A percentile compares a stretch with the other conserved stretches of the same genome.
These are phyloP conservation scores for Acanthamoeba lugdunensis DNA, from an alignment of 208 protist species.

Conservation along the genomic window DNA sequence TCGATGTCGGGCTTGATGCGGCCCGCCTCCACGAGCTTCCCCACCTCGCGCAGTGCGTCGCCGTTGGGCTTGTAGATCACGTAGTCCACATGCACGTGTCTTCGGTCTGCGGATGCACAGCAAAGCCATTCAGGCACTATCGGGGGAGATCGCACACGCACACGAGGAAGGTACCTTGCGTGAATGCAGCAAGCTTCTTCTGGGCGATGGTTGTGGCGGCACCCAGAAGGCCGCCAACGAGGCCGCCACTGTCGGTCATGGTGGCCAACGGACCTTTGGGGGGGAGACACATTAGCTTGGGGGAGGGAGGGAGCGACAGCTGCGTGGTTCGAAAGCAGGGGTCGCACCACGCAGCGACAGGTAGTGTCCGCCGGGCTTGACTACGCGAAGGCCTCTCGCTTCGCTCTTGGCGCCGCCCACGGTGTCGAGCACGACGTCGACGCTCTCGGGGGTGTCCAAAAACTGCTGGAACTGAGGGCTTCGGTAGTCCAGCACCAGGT, in stretches of 20 bases:
- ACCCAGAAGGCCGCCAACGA: not conserved
- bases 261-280: slow-evolving; percentile 7
- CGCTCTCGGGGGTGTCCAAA: slow-evolving; percentile 13
- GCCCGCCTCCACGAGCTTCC: not conserved
- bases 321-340: not conserved
- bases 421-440: slow-evolving; percentile 65
- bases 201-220: not conserved
- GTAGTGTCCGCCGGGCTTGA: slow-evolving; percentile 7
- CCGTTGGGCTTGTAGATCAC: slow-evolving; percentile 57
- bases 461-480: slow-evolving; percentile 38
- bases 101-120: not conserved
- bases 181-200: slow-evolving; percentile 46
- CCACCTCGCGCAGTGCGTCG: slow-evolving; percentile 36
- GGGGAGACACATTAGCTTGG: no score
- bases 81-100: slow-evolving; percentile 55
- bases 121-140: not conserved
- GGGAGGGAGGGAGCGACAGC: not conserved
- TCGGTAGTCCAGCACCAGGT: slow-evolving; percentile 48
- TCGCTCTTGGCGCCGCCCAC: slow-evolving; percentile 48
- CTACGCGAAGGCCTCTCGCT: slow-evolving; percentile 12
- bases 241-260: slow-evolving; percentile 40
- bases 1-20: slow-evolving; percentile 56
- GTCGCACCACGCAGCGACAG: slow-evolving; percentile 20
- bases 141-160: not conserved
- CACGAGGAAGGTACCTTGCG: not conserved